Conservation (phyloP, 352 stramenopile species). For the Globisporangium recalcitrans region DNA sequence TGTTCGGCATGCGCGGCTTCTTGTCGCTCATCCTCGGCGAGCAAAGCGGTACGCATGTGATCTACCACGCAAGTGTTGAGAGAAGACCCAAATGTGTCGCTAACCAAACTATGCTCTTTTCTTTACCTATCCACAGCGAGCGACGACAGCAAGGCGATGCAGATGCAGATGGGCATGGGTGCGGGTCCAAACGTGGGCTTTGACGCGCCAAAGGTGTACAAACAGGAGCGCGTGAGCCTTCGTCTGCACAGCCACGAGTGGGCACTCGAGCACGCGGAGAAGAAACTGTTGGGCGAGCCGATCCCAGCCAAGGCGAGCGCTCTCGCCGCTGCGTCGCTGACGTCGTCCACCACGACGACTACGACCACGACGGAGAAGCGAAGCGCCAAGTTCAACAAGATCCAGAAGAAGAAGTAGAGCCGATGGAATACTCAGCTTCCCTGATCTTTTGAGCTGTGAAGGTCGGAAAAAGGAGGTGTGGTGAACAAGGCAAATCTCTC, state of each 20-base stretch:
- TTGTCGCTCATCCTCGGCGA: conserved; percentile 95
- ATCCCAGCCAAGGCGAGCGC: conserved; percentile 41
- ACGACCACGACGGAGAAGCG: conserved; percentile 33
- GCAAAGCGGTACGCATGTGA: conserved; percentile 47
- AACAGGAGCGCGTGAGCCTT: conserved; percentile 83
- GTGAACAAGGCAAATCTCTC: too few species aligned
- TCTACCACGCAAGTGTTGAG: too few species aligned
- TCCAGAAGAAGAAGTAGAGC: conserved; percentile 48
- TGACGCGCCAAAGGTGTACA: conserved; percentile 87
- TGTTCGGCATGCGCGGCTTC: conserved; percentile 97
- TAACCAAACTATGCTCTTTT: background rate
- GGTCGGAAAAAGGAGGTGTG: background rate
- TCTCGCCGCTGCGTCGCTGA: conserved; percentile 4
- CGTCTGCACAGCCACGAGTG: conserved; percentile 81
- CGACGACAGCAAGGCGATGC: conserved; percentile 88
- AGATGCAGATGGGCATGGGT: conserved; percentile 92
- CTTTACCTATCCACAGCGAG: conserved; percentile 33
- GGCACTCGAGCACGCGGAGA: conserved; percentile 75
- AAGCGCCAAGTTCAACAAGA: conserved; percentile 72
- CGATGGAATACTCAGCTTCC: too few species aligned
- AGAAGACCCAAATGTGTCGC: too few species aligned
- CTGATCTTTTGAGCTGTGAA: too few species aligned
- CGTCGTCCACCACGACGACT: conserved; percentile 19
- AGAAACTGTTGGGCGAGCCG: conserved; percentile 72
- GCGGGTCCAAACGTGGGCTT: conserved; percentile 83